These are phyloP conservation scores for Hansenula lynferdii DNA, from an alignment of 1,139 yeast genomes.

Conservation along the genomic window DNA sequence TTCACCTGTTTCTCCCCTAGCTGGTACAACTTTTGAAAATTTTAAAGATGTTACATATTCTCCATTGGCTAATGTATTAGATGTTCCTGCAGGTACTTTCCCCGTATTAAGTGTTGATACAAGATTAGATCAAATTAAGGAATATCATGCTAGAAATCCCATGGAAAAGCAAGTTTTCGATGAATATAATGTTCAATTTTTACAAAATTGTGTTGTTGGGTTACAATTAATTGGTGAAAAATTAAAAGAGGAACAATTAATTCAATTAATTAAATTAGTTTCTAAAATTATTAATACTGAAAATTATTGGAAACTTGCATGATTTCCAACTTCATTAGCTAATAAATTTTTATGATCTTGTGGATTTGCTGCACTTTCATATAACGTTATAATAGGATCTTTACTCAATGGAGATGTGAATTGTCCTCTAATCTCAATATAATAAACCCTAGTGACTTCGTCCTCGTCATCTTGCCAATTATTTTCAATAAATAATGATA, in stretches of 20 bases:
- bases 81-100: slow-evolving; percentile 34
- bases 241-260: slow-evolving; percentile 36
- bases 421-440: slow-evolving; percentile 81
- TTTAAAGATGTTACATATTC: slow-evolving; percentile 27
- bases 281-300: background rate
- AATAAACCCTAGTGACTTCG: slow-evolving; percentile 56
- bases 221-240: slow-evolving; percentile 37
- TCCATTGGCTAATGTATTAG: slow-evolving; percentile 36
- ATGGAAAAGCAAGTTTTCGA: slow-evolving; percentile 11
- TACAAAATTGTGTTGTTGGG: slow-evolving; percentile 37
- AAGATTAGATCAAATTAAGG: slow-evolving; percentile 17
- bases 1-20: slow-evolving; percentile 40
- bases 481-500: slow-evolving; percentile 64
- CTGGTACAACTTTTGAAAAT: slow-evolving; percentile 32
- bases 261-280: slow-evolving; percentile 27
- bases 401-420: slow-evolving; percentile 48
- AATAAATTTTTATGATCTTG: slow-evolving; percentile 66
- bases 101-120: slow-evolving; percentile 39
- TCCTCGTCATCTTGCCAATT: slow-evolving; percentile 56
- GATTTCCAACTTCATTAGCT: slow-evolving; percentile 20
- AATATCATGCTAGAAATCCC: slow-evolving; percentile 7
- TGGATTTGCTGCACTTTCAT: slow-evolving; percentile 92
- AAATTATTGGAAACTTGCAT: no score
- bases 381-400: slow-evolving; percentile 70
- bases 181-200: slow-evolving; percentile 30